Evolutionary conservation across 73 alveolate genomes (phyloP).

Genomic region (Durusdinium trenchii): DNA sequence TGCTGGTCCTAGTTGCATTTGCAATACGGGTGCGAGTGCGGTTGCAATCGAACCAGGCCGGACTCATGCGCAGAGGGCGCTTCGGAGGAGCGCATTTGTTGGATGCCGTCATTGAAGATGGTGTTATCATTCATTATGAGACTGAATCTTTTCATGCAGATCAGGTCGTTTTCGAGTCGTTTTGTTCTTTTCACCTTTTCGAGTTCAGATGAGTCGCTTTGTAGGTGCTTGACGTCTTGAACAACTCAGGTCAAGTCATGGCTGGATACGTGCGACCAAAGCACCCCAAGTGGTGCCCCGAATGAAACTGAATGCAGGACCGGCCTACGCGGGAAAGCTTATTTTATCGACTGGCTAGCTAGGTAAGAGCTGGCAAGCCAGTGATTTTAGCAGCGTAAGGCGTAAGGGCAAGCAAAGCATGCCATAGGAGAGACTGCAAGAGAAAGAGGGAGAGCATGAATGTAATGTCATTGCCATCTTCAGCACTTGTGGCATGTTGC

Average conservation of each 20-base stretch:
- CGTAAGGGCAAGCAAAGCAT: no score
- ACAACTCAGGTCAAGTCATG: slow-evolving; percentile 40
- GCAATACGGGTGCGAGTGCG: neutral
- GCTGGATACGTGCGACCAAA: slow-evolving; percentile 39
- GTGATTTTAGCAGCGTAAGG: no score
- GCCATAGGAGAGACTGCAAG: no score
- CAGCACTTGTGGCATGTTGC: no score
- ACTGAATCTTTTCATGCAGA: neutral
- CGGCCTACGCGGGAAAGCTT: neutral
- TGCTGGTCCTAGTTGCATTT: neutral
- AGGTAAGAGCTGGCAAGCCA: no score
- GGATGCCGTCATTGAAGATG: slow-evolving; percentile 87
- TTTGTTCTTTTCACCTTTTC: no score
- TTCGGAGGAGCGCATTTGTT: slow-evolving; percentile 77
- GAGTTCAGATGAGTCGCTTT: neutral
- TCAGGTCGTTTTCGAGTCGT: no score
- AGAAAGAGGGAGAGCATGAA: no score
- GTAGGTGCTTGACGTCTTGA: neutral
- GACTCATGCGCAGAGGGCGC: slow-evolving; percentile 43
- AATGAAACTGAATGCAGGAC: slow-evolving; percentile 72
- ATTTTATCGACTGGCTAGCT: no score
- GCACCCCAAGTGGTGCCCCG: slow-evolving; percentile 44
- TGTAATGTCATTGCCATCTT: no score
- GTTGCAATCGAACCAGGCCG: slow-evolving; percentile 17
- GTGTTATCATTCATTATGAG: slow-evolving; percentile 45